Conservation (phyloP, 148 eudicot genomes). For the Fagopyrum esculentum region DNA sequence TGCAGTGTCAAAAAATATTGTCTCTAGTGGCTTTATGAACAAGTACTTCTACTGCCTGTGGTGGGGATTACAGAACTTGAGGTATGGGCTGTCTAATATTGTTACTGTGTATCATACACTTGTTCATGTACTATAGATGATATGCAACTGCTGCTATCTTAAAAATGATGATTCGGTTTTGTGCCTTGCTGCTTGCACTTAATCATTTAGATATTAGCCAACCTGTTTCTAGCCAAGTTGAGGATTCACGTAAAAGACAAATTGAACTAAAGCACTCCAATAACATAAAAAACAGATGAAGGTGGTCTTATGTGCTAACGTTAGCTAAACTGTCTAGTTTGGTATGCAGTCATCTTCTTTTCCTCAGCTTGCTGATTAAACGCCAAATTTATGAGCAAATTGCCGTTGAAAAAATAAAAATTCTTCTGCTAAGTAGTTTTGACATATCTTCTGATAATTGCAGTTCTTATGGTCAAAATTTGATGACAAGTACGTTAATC, state of each 20-base stretch:
- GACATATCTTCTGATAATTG: constrained; percentile 8
- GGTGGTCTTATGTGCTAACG: not conserved
- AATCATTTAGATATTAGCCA: not conserved
- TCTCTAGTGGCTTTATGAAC: constrained; percentile 34
- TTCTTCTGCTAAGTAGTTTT: not conserved
- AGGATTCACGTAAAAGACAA: not conserved
- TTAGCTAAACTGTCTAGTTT: not conserved
- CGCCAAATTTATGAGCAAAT: not conserved
- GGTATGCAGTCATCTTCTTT: not conserved
- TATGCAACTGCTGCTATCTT: not conserved
- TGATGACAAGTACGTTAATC: constrained; percentile 48
- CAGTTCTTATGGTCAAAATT: constrained; percentile 69
- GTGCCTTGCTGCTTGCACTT: not conserved
- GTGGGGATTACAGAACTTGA: constrained; percentile 70
- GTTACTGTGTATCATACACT: not conserved
- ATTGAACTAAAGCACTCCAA: not conserved
- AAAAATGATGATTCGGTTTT: not conserved
- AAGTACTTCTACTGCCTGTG: constrained; percentile 70
- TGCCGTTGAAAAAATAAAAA: not conserved
- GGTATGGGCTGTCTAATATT: constrained; percentile 24
- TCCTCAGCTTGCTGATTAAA: not conserved
- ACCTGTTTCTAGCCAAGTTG: not conserved
- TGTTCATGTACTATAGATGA: not conserved
- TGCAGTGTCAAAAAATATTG: constrained; percentile 43
- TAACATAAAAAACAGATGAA: not conserved